Base-by-base conservation (phyloP, 1,284 basidiomycete genomes). In the Singerocomus inundabilis region DNA sequence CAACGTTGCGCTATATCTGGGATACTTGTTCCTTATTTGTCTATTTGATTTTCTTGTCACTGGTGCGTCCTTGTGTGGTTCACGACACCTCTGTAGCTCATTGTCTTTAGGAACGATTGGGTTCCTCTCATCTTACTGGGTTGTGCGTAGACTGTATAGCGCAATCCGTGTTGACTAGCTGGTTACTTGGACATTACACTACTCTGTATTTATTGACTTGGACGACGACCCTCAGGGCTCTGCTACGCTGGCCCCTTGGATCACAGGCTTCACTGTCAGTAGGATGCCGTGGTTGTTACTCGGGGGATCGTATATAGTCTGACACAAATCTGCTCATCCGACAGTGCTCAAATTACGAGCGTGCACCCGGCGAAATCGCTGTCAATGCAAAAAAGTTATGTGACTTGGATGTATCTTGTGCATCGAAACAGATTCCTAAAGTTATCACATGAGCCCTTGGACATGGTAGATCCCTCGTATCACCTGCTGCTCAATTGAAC, bases 41-140 rank as follows among this genome's bases (percentile, higher is more conserved):
- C 66, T 94, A 13, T 75, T 98, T 36, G 84, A 92, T 67, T 98
- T 97, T 77, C 76, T 98, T 33, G 78, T 96, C 46, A 93, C 92
- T 47, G 93, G 93, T 78, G 68, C 61, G 74, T 72, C 46, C 42
- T 33, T 49, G 44, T 12, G 6, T 18, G 18, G 48, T 18, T 47
- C 36, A 47, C 26, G 44, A 45, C 34, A 30, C 6, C 42, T 28
- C 46, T 24, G 36, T 49, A 46, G 35, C 32, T 48, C 51, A 55
- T 44, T 21, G 33, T 44, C 28, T 37, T 30, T 62, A 85, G 87
- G 88, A 44, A 86, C 88, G 6, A 92, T 94, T 55, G 91, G 91
- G 7, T 94, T 92, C 73, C 72, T 93, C 41, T 88, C 91, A 29
- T 85, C 89, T 6, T 94, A 92, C 61, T 93, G 89, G 84, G 90